These are phyloP conservation scores for Fraxinus velutina DNA, from an alignment of 305 asterid genomes.

Conservation along the genomic window DNA sequence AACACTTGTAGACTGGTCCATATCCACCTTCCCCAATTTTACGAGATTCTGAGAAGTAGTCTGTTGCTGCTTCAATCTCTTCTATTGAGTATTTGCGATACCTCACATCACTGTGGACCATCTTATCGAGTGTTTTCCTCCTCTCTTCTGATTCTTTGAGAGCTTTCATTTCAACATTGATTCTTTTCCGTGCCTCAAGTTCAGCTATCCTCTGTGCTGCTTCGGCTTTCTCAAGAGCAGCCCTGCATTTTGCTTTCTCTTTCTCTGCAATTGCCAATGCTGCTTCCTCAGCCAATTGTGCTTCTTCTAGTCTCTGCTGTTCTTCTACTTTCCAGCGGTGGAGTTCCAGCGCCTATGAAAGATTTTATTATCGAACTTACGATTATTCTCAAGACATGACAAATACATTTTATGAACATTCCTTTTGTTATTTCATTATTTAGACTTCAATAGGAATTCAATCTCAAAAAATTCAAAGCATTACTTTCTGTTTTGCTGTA, in stretches of 20 bases:
- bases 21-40: constrained; percentile 20
- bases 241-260: constrained; percentile 14
- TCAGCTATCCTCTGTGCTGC: constrained; percentile 14
- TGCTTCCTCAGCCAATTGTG: constrained; percentile 16
- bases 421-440: not conserved
- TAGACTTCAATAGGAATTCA: not conserved
- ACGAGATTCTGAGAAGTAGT: constrained; percentile 6
- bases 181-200: constrained; percentile 14
- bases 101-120: not conserved
- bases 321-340: constrained; percentile 15
- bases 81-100: constrained; percentile 16
- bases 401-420: not conserved
- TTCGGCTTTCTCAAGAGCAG: constrained; percentile 17
- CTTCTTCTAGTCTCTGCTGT: constrained; percentile 8
- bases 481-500: constrained; percentile 15
- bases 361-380: not conserved
- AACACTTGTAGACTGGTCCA: constrained; percentile 20
- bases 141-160: constrained; percentile 17
- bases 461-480: not conserved
- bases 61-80: constrained; percentile 17
- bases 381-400: not conserved
- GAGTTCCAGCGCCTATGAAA: constrained; percentile 12
- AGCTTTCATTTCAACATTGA: constrained; percentile 16
- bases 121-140: not conserved
- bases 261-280: constrained; percentile 17